These are phyloP conservation scores for Coccomyxa sp. DNA, from an alignment of 139 green algal genomes.

Conservation along the genomic window DNA sequence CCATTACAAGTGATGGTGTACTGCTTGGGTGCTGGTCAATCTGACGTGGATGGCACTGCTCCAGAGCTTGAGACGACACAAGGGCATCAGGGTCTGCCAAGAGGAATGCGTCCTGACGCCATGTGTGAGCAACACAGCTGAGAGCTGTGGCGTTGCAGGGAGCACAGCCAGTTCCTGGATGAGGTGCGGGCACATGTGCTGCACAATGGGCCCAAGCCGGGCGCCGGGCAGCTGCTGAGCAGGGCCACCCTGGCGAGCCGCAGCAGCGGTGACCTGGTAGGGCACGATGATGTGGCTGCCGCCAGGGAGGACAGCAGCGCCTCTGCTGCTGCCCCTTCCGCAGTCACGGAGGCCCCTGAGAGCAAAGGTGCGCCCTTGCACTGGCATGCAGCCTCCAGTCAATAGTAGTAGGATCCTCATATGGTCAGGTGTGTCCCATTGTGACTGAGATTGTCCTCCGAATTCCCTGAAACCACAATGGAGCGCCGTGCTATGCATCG, in stretches of 20 bases:
- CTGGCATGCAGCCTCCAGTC: too few relatives aligned
- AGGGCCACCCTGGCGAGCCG: neutral
- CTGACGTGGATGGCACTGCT: too few relatives aligned
- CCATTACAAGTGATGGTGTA: too few relatives aligned
- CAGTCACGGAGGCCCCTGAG: neutral
- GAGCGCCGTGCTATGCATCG: too few relatives aligned
- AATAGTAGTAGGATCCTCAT: too few relatives aligned
- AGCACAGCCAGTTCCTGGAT: conserved; percentile 59
- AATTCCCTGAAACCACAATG: too few relatives aligned
- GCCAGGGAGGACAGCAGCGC: neutral
- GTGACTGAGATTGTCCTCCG: too few relatives aligned
- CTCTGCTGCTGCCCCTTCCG: neutral
- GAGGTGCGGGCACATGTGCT: conserved; percentile 20
- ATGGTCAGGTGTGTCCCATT: too few relatives aligned
- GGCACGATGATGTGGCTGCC: neutral
- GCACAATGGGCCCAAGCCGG: neutral
- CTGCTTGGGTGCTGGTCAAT: too few relatives aligned
- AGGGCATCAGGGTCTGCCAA: neutral
- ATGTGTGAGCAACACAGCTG: neutral
- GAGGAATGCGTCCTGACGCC: neutral
- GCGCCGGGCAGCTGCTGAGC: neutral
- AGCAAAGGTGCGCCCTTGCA: neutral
- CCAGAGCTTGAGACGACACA: too few relatives aligned
- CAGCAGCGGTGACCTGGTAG: conserved; percentile 10
- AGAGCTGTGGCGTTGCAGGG: conserved; percentile 8